These are phyloP conservation scores for Phalaenopsis equestris DNA, from an alignment of 106 monocot genomes.

Conservation along the genomic window DNA sequence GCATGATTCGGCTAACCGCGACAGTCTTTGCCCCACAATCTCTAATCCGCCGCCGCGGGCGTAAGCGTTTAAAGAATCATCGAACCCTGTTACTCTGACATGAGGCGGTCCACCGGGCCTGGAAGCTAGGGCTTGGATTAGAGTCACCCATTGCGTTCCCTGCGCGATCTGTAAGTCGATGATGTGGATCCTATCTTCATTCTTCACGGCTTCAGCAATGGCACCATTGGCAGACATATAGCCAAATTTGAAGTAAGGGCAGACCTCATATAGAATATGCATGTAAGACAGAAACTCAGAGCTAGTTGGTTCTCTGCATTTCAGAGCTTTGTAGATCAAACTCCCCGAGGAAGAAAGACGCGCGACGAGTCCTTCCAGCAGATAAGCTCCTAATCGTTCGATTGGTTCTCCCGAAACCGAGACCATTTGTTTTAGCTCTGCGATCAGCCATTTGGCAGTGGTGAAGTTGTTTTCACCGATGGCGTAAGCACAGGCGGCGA, in stretches of 20 bases:
- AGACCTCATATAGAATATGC: slow-evolving; percentile 77
- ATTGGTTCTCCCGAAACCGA: slow-evolving; percentile 83
- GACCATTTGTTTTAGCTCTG: slow-evolving; percentile 61
- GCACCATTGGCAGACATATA: slow-evolving; percentile 96
- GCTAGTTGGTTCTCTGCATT: slow-evolving; percentile 68
- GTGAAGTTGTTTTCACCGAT: slow-evolving; percentile 45
- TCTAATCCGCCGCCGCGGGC: slow-evolving; percentile 75
- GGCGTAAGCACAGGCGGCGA: slow-evolving; percentile 66
- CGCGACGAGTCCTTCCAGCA: slow-evolving; percentile 82
- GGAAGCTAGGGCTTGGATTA: slow-evolving; percentile 73
- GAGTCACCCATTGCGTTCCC: slow-evolving; percentile 81
- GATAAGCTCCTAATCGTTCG: slow-evolving; percentile 72
- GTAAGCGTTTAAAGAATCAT: slow-evolving; percentile 61
- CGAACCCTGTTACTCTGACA: slow-evolving; percentile 79
- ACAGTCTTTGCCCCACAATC: slow-evolving; percentile 52
- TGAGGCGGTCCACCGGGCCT: slow-evolving; percentile 78
- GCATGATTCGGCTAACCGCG: slow-evolving; percentile 43
- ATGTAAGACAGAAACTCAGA: slow-evolving; percentile 88
- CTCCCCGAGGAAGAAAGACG: slow-evolving; percentile 61
- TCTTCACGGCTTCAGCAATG: slow-evolving; percentile 75
- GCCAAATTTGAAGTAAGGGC: slow-evolving; percentile 92
- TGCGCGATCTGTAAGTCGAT: slow-evolving; percentile 95
- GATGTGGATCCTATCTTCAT: slow-evolving; percentile 63
- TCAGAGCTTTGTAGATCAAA: slow-evolving; percentile 82
- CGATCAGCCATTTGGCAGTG: slow-evolving; percentile 30